A percentile compares a stretch with the other conserved stretches of the same genome.
These are phyloP conservation scores for Ustilago curta DNA, from an alignment of 1,284 basidiomycete genomes.

Conservation along the genomic window DNA sequence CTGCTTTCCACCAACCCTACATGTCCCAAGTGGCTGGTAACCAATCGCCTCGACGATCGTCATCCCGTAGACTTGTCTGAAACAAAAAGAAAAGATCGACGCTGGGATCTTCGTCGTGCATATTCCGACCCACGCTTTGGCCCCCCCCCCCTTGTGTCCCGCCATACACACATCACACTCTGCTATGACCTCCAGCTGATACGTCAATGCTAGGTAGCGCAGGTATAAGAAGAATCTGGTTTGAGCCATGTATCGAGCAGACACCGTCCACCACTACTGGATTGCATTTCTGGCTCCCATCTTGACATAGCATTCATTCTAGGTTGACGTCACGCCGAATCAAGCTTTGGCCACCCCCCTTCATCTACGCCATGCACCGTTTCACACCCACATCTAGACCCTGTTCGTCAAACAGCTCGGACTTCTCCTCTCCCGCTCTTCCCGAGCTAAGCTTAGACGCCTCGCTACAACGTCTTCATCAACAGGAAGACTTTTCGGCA, in stretches of 20 bases:
- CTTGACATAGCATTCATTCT: background rate
- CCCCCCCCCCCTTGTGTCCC: background rate
- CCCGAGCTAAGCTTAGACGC: slow-evolving; percentile 38
- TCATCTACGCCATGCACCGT: slow-evolving; percentile 10
- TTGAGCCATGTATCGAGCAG: too few species aligned
- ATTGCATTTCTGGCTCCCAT: background rate
- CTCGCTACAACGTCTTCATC: slow-evolving; percentile 28
- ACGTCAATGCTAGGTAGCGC: too few species aligned
- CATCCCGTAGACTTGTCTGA: background rate
- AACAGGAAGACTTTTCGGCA: slow-evolving; percentile 20
- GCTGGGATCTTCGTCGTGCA: slow-evolving; percentile 16
- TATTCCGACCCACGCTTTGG: background rate
- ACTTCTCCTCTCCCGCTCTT: slow-evolving; percentile 30
- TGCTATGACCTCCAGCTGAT: background rate
- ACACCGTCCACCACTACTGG: background rate
- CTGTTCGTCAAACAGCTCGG: slow-evolving; percentile 15
- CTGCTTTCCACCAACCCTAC: background rate
- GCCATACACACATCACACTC: background rate
- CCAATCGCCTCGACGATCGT: background rate
- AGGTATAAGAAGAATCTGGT: too few species aligned
- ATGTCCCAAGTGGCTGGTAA: slow-evolving; percentile 2
- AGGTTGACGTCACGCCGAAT: too few species aligned
- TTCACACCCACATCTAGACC: background rate
- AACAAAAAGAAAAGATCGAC: slow-evolving; percentile 12
- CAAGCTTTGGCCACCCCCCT: too few species aligned